These are phyloP conservation scores for Blastobotrys raffinosifermentans DNA, from an alignment of 1,139 yeast species.

Conservation along the genomic window DNA sequence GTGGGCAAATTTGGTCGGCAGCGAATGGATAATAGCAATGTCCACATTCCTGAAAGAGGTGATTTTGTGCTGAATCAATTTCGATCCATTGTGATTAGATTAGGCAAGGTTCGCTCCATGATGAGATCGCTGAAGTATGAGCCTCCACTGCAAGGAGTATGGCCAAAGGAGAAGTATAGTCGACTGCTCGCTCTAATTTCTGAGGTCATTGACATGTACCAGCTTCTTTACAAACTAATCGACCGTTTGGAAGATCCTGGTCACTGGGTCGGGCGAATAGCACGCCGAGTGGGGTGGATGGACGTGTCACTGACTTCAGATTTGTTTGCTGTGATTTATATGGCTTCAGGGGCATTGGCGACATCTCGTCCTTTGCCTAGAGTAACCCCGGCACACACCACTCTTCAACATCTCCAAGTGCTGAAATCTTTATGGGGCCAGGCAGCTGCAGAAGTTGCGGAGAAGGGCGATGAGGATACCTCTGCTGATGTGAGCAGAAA, in stretches of 20 bases:
- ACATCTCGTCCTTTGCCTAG: constrained; percentile 27
- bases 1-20: constrained; percentile 25
- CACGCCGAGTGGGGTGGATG: constrained; percentile 25
- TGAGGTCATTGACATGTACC: constrained; percentile 21
- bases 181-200: constrained; percentile 18
- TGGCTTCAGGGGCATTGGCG: constrained; percentile 24
- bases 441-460: constrained; percentile 7
- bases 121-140: constrained; percentile 22
- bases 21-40: constrained; percentile 20
- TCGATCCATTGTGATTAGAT: constrained; percentile 16
- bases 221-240: constrained; percentile 18
- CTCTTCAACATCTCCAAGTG: constrained; percentile 17
- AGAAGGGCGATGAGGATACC: constrained; percentile 3
- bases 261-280: constrained; percentile 15
- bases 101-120: constrained; percentile 16
- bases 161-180: constrained; percentile 26
- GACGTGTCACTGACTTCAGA: constrained; percentile 24
- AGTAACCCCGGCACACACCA: constrained; percentile 26
- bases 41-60: constrained; percentile 17
- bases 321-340: constrained; percentile 26
- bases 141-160: constrained; percentile 27
- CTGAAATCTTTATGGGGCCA: constrained; percentile 14
- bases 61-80: constrained; percentile 20
- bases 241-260: constrained; percentile 19
- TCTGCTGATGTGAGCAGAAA: background rate